phyloP scores from a whole-genome alignment of 805 yeast genomes.

The Metschnikowia shivogae region DNA sequence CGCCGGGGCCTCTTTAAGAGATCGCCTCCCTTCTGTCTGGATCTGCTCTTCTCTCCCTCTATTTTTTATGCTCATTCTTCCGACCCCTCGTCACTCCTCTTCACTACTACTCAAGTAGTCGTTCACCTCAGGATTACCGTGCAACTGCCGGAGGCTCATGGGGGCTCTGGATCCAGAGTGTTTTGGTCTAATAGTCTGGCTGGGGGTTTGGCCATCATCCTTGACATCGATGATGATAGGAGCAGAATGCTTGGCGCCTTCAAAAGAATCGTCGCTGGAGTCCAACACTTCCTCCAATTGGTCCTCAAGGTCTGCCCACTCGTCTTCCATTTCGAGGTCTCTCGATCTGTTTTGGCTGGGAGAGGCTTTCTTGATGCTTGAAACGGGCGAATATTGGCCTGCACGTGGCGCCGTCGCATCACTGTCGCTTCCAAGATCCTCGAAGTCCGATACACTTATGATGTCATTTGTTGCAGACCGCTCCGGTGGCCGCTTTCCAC shows the following conservation, averaged over 20 bases:
- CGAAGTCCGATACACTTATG: slow-evolving; percentile 38
- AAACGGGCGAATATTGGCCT: too few relatives aligned
- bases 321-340: slow-evolving; percentile 32
- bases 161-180: slow-evolving; percentile 22
- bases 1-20: too few relatives aligned
- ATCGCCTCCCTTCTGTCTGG: too few relatives aligned
- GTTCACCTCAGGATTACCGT: slow-evolving; percentile 23
- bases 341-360: not conserved
- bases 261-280: slow-evolving; percentile 11
- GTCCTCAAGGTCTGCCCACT: slow-evolving; percentile 41
- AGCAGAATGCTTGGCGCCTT: slow-evolving; percentile 26
- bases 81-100: slow-evolving; percentile 21
- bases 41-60: too few relatives aligned
- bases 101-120: slow-evolving; percentile 32
- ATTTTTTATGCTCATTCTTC: not conserved
- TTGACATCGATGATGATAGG: slow-evolving; percentile 25
- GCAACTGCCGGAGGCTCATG: slow-evolving; percentile 37
- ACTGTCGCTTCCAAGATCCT: slow-evolving; percentile 24
- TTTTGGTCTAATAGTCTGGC: slow-evolving; percentile 3
- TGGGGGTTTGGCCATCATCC: slow-evolving; percentile 16
- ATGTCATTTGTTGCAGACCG: slow-evolving; percentile 15
- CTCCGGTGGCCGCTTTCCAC: slow-evolving; percentile 17
- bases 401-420: slow-evolving; percentile 1
- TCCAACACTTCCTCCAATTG: slow-evolving; percentile 40
- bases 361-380: not conserved